These are phyloP conservation scores for Collybia nuda DNA, from an alignment of 768 basidiomycete species.

Conservation along the genomic window DNA sequence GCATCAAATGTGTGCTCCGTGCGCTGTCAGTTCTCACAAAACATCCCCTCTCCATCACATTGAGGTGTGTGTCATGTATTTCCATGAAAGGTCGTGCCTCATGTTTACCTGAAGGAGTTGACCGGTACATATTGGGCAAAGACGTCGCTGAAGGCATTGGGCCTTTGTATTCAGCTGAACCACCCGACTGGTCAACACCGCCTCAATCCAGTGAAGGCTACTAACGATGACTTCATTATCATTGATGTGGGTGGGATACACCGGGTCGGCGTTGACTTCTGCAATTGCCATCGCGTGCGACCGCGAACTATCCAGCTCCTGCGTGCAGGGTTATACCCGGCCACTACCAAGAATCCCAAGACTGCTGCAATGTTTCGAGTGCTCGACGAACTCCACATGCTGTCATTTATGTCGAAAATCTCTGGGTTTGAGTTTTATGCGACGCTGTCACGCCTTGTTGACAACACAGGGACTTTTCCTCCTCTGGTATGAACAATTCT, in stretches of 20 bases:
- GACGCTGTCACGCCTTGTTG: background rate
- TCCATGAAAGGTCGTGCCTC: too few relatives aligned
- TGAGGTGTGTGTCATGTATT: too few relatives aligned
- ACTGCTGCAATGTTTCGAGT: background rate
- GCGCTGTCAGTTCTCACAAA: too few relatives aligned
- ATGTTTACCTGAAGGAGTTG: too few relatives aligned
- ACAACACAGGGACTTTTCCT: background rate
- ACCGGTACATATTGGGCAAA: too few relatives aligned
- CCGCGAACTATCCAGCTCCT: background rate
- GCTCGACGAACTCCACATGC: background rate
- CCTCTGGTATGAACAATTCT: background rate
- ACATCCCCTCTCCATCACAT: too few relatives aligned
- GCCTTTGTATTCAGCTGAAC: background rate
- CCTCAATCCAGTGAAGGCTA: background rate
- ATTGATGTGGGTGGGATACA: background rate
- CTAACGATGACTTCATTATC: background rate
- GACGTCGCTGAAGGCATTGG: too few relatives aligned
- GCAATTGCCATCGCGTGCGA: background rate
- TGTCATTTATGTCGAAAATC: background rate
- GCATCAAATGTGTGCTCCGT: too few relatives aligned
- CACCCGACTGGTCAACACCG: background rate
- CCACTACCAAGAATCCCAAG: background rate
- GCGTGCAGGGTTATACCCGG: background rate
- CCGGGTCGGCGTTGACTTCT: background rate
- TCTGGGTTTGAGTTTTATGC: background rate